Conservation (phyloP, 495 filamentous ascomycete species). For the Astrocystis sublimbata region DNA sequence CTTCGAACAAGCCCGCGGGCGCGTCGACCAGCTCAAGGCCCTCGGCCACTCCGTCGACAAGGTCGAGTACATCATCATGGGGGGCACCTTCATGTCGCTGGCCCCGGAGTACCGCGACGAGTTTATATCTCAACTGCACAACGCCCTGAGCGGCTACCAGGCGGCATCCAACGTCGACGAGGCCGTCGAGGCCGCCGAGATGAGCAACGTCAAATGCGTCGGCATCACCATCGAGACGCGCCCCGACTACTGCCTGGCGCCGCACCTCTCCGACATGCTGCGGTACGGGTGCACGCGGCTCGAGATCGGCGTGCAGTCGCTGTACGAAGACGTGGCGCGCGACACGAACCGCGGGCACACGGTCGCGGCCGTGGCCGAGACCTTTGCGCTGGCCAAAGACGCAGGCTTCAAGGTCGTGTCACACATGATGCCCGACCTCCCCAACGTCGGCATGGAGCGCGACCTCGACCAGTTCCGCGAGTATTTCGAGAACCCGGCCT, state of each 20-base stretch:
- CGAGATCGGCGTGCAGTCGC: slow-evolving; percentile 91
- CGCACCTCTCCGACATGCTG: slow-evolving; percentile 90
- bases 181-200: slow-evolving; percentile 85
- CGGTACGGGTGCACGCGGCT: slow-evolving; percentile 94
- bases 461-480: slow-evolving; percentile 95
- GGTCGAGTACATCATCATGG: slow-evolving; percentile 99
- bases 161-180: slow-evolving; percentile 92
- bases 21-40: slow-evolving; percentile 93
- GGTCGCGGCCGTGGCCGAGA: slow-evolving; percentile 89
- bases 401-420: slow-evolving; percentile 98
- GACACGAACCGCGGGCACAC: slow-evolving; percentile 98
- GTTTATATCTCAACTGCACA: slow-evolving; percentile 95
- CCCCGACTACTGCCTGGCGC: slow-evolving; percentile 93
- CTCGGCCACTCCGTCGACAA: slow-evolving; percentile 97
- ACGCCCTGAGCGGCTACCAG: slow-evolving; percentile 91
- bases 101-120: slow-evolving; percentile 83
- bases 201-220: slow-evolving; percentile 95
- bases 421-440: slow-evolving; percentile 99
- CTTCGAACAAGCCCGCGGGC: slow-evolving; percentile 93
- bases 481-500: slow-evolving; percentile 95
- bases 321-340: slow-evolving; percentile 97
- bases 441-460: slow-evolving; percentile 97
- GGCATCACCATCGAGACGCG: slow-evolving; percentile 98
- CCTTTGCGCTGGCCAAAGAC: slow-evolving; percentile 92
- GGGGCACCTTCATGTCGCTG: slow-evolving; percentile 97